Evolutionary conservation across 1,284 basidiomycete genomes (phyloP).

Genomic region (Lentinula novae-zelandiae): DNA sequence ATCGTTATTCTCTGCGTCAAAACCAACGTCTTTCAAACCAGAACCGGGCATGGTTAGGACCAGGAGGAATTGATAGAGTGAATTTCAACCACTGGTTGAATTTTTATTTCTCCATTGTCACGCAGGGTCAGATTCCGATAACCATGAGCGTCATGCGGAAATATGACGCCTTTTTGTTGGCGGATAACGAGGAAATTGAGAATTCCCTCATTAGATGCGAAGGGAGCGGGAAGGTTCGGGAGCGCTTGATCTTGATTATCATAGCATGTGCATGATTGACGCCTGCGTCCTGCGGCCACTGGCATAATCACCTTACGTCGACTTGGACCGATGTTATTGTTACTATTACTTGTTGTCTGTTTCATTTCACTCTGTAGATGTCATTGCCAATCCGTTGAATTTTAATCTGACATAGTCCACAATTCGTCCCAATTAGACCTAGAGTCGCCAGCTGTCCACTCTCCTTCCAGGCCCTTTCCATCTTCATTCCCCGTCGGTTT

Average conservation of each 20-base stretch:
- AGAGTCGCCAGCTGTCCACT: not conserved
- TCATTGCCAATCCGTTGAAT: not conserved
- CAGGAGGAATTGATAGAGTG: not conserved
- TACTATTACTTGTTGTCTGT: not conserved
- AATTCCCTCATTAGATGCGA: not conserved
- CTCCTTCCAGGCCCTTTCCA: not conserved
- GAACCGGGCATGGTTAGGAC: not conserved
- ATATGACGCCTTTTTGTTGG: not conserved
- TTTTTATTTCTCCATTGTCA: not conserved
- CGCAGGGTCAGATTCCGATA: not conserved
- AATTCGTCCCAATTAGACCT: slow-evolving; percentile 2
- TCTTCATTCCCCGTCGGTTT: not conserved
- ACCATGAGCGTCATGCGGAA: not conserved
- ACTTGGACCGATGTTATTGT: no score
- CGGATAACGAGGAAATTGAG: not conserved
- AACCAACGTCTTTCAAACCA: not conserved
- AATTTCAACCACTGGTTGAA: not conserved
- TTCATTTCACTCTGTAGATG: not conserved
- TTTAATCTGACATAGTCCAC: not conserved
- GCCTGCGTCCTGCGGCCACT: no score
- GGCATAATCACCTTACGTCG: no score
- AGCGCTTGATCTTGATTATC: not conserved
- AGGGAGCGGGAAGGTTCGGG: not conserved
- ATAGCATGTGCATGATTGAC: not conserved
- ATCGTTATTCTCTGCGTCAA: not conserved